These are phyloP conservation scores for Neopestalotiopsis sp. DNA, from an alignment of 2,329 filamentous ascomycete species.

Conservation along the genomic window DNA sequence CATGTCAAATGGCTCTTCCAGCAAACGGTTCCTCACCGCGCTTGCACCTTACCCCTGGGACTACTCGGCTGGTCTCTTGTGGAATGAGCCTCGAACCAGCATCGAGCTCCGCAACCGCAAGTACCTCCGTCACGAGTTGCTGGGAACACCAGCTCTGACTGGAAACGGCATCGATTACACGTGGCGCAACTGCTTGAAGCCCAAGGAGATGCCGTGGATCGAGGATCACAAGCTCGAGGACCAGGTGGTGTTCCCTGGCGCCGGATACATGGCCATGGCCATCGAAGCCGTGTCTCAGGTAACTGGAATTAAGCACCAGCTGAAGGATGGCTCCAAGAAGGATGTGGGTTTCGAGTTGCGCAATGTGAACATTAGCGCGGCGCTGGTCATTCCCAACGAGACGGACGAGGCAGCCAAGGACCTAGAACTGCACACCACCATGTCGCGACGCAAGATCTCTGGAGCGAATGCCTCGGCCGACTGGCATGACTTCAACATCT, in stretches of 20 bases:
- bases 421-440: constrained; percentile 22
- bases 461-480: constrained; percentile 4
- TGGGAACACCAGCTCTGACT: constrained; percentile 39
- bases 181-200: constrained; percentile 42
- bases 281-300: constrained; percentile 38
- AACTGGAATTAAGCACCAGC: not conserved
- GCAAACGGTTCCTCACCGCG: constrained; percentile 24
- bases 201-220: constrained; percentile 46
- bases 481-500: constrained; percentile 26
- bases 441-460: constrained; percentile 18
- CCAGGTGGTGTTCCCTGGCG: constrained; percentile 54
- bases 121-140: constrained; percentile 42
- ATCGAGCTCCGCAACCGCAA: constrained; percentile 38
- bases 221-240: constrained; percentile 54
- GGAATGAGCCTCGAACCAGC: constrained; percentile 42
- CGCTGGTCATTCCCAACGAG: constrained; percentile 3
- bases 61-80: constrained; percentile 43
- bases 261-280: constrained; percentile 41
- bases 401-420: not conserved
- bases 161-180: constrained; percentile 35
- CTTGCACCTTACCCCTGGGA: constrained; percentile 53
- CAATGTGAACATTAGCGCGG: constrained; percentile 1
- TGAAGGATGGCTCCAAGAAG: not conserved
- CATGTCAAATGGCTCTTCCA: not conserved
- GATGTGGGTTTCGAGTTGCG: not conserved